These are phyloP conservation scores for Chimonanthus praecox DNA, from an alignment of 164 flowering plant species.

Conservation along the genomic window DNA sequence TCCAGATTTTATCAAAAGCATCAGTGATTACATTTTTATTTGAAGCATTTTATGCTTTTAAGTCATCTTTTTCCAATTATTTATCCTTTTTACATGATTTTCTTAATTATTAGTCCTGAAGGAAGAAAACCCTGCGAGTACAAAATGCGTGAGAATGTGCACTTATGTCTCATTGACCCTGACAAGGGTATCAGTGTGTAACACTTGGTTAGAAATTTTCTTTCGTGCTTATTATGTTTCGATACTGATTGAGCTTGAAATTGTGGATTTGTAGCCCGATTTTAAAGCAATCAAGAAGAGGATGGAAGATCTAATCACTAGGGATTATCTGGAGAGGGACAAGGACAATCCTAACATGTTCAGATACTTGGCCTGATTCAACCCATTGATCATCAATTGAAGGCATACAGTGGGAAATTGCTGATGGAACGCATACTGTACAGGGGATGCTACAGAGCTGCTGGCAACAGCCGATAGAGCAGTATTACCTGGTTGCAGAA, in stretches of 20 bases:
- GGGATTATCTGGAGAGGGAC: conserved; percentile 88
- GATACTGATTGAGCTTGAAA: neutral
- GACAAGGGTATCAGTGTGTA: too few species aligned
- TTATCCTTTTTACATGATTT: too few species aligned
- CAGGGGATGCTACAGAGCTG: conserved; percentile 2
- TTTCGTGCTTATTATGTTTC: too few species aligned
- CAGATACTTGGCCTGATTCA: conserved; percentile 72
- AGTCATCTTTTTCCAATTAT: too few species aligned
- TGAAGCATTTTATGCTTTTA: too few species aligned
- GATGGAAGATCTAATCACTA: conserved; percentile 73
- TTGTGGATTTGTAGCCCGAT: conserved; percentile 55
- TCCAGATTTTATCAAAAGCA: too few species aligned
- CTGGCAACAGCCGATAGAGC: conserved; percentile 12
- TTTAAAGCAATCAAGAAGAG: conserved; percentile 79
- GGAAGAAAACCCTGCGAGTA: too few species aligned
- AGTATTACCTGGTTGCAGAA: neutral
- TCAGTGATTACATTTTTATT: too few species aligned
- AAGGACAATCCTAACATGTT: conserved; percentile 68
- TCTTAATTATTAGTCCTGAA: too few species aligned
- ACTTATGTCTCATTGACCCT: too few species aligned
- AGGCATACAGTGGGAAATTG: neutral
- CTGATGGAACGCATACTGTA: neutral
- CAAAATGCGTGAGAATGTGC: too few species aligned
- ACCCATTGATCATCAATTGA: conserved; percentile 7
- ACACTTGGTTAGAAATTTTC: too few species aligned